Percentiles rank a stretch among this genome's conserved stretches.
These are phyloP conservation scores for Thelonectria discophora DNA, from an alignment of 2,329 filamentous ascomycete genomes.

Conservation along the genomic window DNA sequence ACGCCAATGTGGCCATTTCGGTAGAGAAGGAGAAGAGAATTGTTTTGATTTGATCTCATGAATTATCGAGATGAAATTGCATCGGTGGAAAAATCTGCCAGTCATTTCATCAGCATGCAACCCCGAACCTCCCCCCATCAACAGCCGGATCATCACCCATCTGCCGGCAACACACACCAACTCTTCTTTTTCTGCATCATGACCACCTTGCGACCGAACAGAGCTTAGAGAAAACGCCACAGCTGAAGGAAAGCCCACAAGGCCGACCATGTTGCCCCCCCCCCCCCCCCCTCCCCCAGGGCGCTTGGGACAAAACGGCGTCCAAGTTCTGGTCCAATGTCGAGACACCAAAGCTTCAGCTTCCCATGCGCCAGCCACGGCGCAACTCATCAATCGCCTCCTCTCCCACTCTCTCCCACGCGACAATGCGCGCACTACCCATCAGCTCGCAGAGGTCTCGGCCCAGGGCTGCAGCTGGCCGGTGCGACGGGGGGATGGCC, in stretches of 20 bases:
- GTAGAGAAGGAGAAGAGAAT: background rate
- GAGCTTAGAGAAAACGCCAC: conserved; percentile 10
- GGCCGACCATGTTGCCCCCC: conserved; percentile 1
- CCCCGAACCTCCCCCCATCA: background rate
- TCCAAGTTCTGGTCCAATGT: too few relatives aligned
- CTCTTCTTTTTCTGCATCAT: too few relatives aligned
- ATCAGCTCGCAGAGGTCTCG: background rate
- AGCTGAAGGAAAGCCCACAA: conserved; percentile 14
- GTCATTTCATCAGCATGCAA: background rate
- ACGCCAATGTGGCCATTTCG: conserved; percentile 12
- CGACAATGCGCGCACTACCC: background rate
- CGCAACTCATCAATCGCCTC: background rate
- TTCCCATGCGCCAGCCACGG: conserved; percentile 11
- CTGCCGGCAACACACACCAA: conserved; percentile 1
- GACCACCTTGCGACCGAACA: too few relatives aligned
- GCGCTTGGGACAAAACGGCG: conserved; percentile 1
- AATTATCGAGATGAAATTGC: background rate
- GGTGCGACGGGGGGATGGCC: background rate
- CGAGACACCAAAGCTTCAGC: conserved; percentile 13
- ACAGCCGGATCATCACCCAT: background rate
- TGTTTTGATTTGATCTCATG: too few relatives aligned
- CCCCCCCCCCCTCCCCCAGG: background rate
- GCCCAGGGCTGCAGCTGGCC: background rate
- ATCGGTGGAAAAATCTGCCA: background rate
- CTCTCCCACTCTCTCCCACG: too few relatives aligned